These are phyloP conservation scores for Kwoniella botswanensis DNA, from an alignment of 768 basidiomycete genomes.

Conservation along the genomic window DNA sequence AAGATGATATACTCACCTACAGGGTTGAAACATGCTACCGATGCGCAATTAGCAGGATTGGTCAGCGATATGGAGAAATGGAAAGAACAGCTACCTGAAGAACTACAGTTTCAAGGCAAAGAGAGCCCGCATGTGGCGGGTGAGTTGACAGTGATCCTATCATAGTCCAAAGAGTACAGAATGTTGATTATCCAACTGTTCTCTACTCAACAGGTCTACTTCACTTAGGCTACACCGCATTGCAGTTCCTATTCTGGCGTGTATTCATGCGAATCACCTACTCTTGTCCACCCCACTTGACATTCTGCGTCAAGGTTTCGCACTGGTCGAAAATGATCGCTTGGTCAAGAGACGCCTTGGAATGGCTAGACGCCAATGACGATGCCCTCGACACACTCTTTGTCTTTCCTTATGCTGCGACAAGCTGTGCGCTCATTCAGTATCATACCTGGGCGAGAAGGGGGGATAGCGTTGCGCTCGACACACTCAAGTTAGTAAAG, in stretches of 20 bases:
- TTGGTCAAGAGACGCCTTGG: conserved; percentile 78
- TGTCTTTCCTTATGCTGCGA: conserved; percentile 82
- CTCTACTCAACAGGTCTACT: conserved; percentile 70
- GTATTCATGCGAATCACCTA: conserved; percentile 99
- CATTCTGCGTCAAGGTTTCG: conserved; percentile 78
- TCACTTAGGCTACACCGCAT: conserved; percentile 83
- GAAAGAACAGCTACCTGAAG: conserved; percentile 77
- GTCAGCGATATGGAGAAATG: conserved; percentile 65
- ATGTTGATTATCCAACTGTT: neutral
- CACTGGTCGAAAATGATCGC: conserved; percentile 76
- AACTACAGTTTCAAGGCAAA: conserved; percentile 75
- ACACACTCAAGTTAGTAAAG: conserved; percentile 75
- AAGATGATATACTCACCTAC: conserved; percentile 95
- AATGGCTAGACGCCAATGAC: conserved; percentile 86
- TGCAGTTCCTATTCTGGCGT: conserved; percentile 96
- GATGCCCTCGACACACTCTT: conserved; percentile 83
- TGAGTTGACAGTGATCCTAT: conserved; percentile 55
- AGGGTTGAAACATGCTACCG: conserved; percentile 81
- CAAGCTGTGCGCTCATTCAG: conserved; percentile 88
- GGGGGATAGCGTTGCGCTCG: conserved; percentile 74
- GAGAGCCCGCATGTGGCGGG: conserved; percentile 72
- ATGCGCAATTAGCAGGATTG: conserved; percentile 69
- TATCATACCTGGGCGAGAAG: conserved; percentile 93
- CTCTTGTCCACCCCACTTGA: conserved; percentile 84
- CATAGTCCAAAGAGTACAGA: too few relatives aligned